Percentiles rank a stretch among this genome's conserved stretches.
These are phyloP conservation scores for Solanum appendiculatum DNA, from an alignment of 257 asterid species.

Conservation along the genomic window DNA sequence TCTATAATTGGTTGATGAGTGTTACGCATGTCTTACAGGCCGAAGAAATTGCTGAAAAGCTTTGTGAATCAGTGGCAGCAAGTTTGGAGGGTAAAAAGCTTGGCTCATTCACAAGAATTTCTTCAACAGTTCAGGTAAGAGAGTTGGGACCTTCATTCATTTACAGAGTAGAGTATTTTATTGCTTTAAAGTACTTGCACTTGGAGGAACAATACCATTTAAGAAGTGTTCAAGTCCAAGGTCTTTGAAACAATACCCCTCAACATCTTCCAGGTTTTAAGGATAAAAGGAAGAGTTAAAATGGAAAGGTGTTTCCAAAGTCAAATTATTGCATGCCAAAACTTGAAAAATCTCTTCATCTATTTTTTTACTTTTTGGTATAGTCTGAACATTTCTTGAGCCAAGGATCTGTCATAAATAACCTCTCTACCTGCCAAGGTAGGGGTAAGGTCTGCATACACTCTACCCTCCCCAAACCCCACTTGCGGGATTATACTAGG, in stretches of 20 bases:
- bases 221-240: not conserved
- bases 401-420: not conserved
- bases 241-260: not conserved
- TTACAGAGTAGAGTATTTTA: not conserved
- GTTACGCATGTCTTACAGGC: conserved; percentile 46
- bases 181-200: not conserved
- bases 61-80: conserved; percentile 94
- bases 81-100: conserved; percentile 90
- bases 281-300: not conserved
- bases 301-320: not conserved
- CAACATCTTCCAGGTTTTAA: not conserved
- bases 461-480: not conserved
- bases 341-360: not conserved
- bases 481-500: not conserved
- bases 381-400: not conserved
- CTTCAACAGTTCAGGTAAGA: conserved; percentile 86
- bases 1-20: not conserved
- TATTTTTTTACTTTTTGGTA: not conserved
- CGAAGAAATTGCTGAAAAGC: conserved; percentile 96
- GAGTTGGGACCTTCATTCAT: not conserved
- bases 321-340: not conserved
- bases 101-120: conserved; percentile 85
- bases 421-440: not conserved
- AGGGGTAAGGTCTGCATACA: not conserved
- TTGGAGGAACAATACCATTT: not conserved